Percentiles rank a stretch among this genome's conserved stretches.
phyloP scores from a whole-genome alignment of 2,329 filamentous ascomycete species.

The Calonectria pseudoturangicola region DNA sequence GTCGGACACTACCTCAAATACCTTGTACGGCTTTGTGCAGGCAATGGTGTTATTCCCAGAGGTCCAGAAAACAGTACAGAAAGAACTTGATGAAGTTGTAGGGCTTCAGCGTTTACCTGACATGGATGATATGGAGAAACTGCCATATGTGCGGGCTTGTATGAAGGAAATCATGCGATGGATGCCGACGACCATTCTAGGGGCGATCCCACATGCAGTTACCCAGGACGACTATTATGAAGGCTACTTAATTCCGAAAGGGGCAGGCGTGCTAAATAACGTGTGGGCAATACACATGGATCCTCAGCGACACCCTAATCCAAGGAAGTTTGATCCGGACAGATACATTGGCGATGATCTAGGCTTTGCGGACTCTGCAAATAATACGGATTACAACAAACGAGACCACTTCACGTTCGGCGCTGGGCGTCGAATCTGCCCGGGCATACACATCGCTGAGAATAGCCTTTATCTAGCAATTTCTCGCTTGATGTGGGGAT shows the following conservation, averaged over 20 bases:
- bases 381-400: not conserved
- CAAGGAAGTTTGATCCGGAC: not conserved
- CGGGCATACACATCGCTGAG: not conserved
- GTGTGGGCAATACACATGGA: slow-evolving; percentile 20
- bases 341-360: slow-evolving; percentile 15
- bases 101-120: not conserved
- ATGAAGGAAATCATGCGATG: slow-evolving; percentile 3
- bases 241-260: slow-evolving; percentile 1
- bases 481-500: not conserved
- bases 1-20: not conserved
- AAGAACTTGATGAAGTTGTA: not conserved
- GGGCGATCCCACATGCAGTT: not conserved
- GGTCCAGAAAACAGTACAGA: not conserved
- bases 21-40: slow-evolving; percentile 9
- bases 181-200: slow-evolving; percentile 4
- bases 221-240: slow-evolving; percentile 9
- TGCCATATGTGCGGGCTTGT: slow-evolving; percentile 5
- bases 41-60: slow-evolving; percentile 9
- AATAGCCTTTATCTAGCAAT: not conserved
- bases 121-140: not conserved
- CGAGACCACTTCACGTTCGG: not conserved
- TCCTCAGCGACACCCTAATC: slow-evolving; percentile 1
- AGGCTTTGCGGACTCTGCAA: slow-evolving; percentile 11
- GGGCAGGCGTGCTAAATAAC: not conserved
- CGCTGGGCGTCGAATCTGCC: slow-evolving; percentile 8